Evolutionary conservation across 192 early-diverging fungal species (phyloP), one percentile per base, ranked within the genome.

Genomic region (Rhizoclosmatium sp.): DNA sequence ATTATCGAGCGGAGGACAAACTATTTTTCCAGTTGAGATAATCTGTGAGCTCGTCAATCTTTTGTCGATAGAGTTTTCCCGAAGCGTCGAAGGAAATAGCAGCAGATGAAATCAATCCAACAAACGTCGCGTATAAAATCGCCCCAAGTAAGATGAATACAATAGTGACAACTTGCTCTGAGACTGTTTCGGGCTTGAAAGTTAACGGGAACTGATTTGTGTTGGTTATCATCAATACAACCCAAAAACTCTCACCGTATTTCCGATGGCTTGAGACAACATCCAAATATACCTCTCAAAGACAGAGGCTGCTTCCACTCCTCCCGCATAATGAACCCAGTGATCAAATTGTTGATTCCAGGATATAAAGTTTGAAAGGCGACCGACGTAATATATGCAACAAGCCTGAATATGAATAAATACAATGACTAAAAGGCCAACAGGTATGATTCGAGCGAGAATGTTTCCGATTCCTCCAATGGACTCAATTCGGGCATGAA

Each of bases 331-430:
- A 21, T 40, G 54, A 21, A 2, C 16, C 70, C 54, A 72, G 12
- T 58, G 3, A 44, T 59, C 54, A 72, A 72, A 72, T 21, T 44
- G 21, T 9, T 5, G 9, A 42, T 58, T 31, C 49, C 70, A 72
- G 2, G 68, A 46, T 23, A 44, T 47, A 47, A 69, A 69, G n/a
- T 47, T 44, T 3, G 21, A 12, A 4, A 46, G 12, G 10, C 51
- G 81, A 21, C 78, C 79, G 54, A 70, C 40, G 10, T 21, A 81
- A n/a, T 56, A 81, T 0, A 68, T 19, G n/a, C 56, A n/a, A 49
- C 80, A 82, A 19, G 71, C 80, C 44, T 82, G 79, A 41, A 82
- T 23, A 58, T 82, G 80, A 0, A 82, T 21, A 41, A 71, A 81
- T 19, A 81, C 19, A 14, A 81, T 51, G 4, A 82, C 42, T 10